Evolutionary conservation across 768 basidiomycete genomes (phyloP).

Genomic region (Lactarius tabidus): DNA sequence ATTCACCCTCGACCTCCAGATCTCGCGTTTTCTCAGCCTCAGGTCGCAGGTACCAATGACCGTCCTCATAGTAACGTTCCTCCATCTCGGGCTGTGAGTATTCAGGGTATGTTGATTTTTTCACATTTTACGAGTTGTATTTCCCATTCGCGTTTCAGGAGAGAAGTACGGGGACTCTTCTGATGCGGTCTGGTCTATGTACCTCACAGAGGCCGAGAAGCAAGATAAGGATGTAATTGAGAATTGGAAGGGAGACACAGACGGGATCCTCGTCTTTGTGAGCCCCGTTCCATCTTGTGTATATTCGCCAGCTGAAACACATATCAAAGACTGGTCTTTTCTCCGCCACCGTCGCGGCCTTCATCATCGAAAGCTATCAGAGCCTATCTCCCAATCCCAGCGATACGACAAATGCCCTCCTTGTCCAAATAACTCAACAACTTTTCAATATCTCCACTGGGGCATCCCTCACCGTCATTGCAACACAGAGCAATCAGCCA

Average conservation of each 20-base stretch:
- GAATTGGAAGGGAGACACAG: not conserved
- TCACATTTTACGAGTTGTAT: not conserved
- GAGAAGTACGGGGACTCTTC: not conserved
- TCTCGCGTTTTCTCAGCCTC: not conserved
- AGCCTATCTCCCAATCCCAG: not conserved
- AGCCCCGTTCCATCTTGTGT: not conserved
- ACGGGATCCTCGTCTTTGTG: not conserved
- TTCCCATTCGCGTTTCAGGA: not conserved
- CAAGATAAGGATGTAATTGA: not conserved
- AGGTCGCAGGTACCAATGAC: not conserved
- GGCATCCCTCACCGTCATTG: no score
- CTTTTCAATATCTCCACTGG: not conserved
- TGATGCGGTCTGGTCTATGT: not conserved
- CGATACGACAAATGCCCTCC: not conserved
- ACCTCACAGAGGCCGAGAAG: not conserved
- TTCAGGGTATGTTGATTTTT: not conserved
- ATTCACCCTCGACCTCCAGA: not conserved
- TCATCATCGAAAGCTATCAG: slow-evolving; percentile 18
- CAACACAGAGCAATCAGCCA: not conserved
- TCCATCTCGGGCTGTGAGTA: not conserved
- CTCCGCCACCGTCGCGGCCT: slow-evolving; percentile 8
- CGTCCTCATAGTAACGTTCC: not conserved
- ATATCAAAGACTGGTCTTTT: slow-evolving; percentile 17
- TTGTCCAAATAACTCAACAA: slow-evolving; percentile 19
- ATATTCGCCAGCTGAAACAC: not conserved